Evolutionary conservation across 176 grass and related monocot species (phyloP).

Genomic region (Rhipidocladum racemiflorum): DNA sequence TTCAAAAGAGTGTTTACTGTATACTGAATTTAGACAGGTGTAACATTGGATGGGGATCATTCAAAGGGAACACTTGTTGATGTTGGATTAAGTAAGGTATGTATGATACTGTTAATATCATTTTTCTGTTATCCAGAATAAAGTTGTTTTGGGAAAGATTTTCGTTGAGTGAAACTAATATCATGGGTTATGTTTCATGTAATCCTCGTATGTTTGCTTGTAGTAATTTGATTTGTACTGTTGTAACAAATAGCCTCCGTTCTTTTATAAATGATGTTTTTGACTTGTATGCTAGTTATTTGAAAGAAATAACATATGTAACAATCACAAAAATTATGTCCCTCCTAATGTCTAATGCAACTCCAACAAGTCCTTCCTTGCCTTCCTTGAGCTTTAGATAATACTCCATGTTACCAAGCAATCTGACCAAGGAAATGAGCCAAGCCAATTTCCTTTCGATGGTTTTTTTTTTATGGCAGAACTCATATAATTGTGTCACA

Average conservation of each 20-base stretch:
- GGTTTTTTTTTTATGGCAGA: background rate
- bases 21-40: slow-evolving; percentile 53
- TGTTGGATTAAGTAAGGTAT: slow-evolving; percentile 95
- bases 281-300: background rate
- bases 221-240: background rate
- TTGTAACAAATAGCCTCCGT: background rate
- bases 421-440: background rate
- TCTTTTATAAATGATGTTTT: background rate
- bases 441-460: background rate
- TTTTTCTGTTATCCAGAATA: background rate
- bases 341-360: background rate
- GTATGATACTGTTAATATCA: background rate
- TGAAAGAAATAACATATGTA: background rate
- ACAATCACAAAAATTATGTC: background rate
- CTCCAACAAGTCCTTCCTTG: background rate
- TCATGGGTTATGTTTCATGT: background rate
- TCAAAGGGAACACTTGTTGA: slow-evolving; percentile 83
- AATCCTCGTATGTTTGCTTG: background rate
- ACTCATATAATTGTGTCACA: background rate
- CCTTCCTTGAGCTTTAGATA: background rate
- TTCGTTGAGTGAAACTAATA: slow-evolving; percentile 4
- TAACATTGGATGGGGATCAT: slow-evolving; percentile 70
- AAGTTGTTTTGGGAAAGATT: slow-evolving; percentile 3
- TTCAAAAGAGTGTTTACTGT: slow-evolving; percentile 38
- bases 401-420: background rate